Conservation (phyloP, 768 basidiomycete genomes). For the Naematelia aurantialba region DNA sequence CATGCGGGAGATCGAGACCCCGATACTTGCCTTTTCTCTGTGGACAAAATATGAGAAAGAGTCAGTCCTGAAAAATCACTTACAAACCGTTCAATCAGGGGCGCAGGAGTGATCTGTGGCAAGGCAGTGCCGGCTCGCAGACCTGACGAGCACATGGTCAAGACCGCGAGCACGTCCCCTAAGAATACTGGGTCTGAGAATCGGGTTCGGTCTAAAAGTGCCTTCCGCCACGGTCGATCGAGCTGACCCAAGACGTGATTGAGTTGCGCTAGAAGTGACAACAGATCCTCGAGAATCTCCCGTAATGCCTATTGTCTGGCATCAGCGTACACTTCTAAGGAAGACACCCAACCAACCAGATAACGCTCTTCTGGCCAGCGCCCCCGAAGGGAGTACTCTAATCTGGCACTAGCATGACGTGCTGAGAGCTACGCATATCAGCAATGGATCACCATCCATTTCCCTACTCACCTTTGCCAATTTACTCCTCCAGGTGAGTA, state of each 20-base stretch:
- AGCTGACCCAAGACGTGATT: slow-evolving; percentile 69
- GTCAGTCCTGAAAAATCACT: slow-evolving; percentile 11
- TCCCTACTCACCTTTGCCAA: slow-evolving; percentile 60
- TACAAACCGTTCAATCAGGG: slow-evolving; percentile 50
- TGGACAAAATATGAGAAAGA: not conserved
- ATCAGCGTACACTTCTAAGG: not conserved
- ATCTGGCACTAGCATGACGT: slow-evolving; percentile 21
- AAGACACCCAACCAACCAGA: slow-evolving; percentile 55
- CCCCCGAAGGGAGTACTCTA: slow-evolving; percentile 70
- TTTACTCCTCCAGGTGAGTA: slow-evolving; percentile 73
- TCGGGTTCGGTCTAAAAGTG: slow-evolving; percentile 69
- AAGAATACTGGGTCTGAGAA: slow-evolving; percentile 76
- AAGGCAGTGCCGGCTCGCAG: slow-evolving; percentile 69
- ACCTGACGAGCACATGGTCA: slow-evolving; percentile 77
- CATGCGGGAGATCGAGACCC: slow-evolving; percentile 65
- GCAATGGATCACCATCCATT: slow-evolving; percentile 21
- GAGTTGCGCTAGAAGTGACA: slow-evolving; percentile 67
- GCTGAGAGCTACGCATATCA: slow-evolving; percentile 37
- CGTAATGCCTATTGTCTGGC: slow-evolving; percentile 25
- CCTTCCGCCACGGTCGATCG: slow-evolving; percentile 71
- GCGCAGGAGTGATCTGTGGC: slow-evolving; percentile 83
- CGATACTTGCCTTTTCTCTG: slow-evolving; percentile 50
- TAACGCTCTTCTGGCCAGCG: slow-evolving; percentile 76
- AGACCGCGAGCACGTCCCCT: slow-evolving; percentile 77
- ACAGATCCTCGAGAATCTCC: slow-evolving; percentile 58